Evolutionary conservation across 176 grass and related monocot genomes (phyloP), one percentile per base, ranked within the genome.

Genomic region (Musa schizocarpa): DNA sequence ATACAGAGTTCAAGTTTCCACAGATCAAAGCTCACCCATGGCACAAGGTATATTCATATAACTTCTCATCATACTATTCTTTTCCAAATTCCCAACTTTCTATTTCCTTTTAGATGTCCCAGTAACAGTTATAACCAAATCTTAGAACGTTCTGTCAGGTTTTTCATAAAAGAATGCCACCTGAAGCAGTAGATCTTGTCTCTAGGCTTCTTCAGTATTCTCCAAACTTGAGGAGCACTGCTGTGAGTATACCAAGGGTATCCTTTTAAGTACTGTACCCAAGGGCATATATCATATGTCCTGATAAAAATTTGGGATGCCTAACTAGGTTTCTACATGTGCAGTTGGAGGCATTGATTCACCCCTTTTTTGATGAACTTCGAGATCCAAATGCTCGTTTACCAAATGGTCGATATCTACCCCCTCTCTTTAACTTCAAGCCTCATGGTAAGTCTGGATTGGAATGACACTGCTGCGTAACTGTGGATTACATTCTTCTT

Each of bases 131-230:
- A 53, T 14, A 19, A 53, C 51, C 63, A 53, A 61, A 22, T 62
- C 11, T 48, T 23, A 27, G n/a, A 3, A 66, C 54, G 48, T 13
- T 58, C 29, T 20, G 27, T 66, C 65, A 90, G 88, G 74, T 86
- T 71, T 90, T 90, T 34, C 74, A 84, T 24, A 90, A 84, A 77
- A 83, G 81, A 82, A 88, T 86, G 75, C 90, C 90, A 22, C 76
- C 83, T 65, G 90, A 92, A 78, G 90, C 86, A 0, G 86, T 89
- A 19, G 90, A 89, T 73, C 84, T 92, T 13, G 90, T 92, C 24
- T 89, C 86, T 64, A 89, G 90, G 81, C 86, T 92, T 77, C 86
- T 92, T 75, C 90, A 92, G 52, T 92, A 92, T 79, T 92, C 90
- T 2, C 90, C 90, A 23, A 83, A 92, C 52, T 77, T 92, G 2